phyloP scores from a whole-genome alignment of 2,329 filamentous ascomycete genomes.

The Chrysoporthe puriensis region DNA sequence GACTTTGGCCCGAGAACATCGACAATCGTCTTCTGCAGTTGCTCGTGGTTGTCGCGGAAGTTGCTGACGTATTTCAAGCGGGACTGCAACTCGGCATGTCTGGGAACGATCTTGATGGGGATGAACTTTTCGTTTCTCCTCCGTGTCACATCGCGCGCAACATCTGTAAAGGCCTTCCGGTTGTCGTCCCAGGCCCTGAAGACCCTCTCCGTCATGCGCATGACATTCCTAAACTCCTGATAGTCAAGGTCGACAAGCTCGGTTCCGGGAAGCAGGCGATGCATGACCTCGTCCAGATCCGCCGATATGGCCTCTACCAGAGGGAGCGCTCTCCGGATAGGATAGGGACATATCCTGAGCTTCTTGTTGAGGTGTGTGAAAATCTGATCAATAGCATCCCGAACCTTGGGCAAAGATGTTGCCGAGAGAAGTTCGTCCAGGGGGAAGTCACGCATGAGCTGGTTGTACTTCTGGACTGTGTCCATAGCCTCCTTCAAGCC shows the following conservation, averaged over 20 bases:
- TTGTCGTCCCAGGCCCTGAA: conserved; percentile 95
- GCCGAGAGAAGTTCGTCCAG: conserved; percentile 93
- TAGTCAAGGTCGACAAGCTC: conserved; percentile 92
- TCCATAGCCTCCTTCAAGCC: conserved; percentile 95
- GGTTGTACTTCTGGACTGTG: conserved; percentile 97
- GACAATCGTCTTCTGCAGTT: conserved; percentile 92
- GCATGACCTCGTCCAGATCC: conserved; percentile 85
- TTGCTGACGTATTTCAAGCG: conserved; percentile 91
- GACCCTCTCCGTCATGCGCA: conserved; percentile 81
- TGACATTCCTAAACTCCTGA: conserved; percentile 82
- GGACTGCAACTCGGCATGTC: conserved; percentile 86
- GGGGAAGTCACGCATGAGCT: conserved; percentile 97
- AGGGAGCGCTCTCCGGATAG: conserved; percentile 85
- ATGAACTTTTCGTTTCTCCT: conserved; percentile 98
- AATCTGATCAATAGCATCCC: conserved; percentile 86
- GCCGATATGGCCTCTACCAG: conserved; percentile 97
- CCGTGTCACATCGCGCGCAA: conserved; percentile 91
- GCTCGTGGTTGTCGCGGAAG: conserved; percentile 96
- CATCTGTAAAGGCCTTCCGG: conserved; percentile 96
- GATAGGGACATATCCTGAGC: conserved; percentile 93
- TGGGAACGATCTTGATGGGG: conserved; percentile 90
- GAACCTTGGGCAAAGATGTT: conserved; percentile 83
- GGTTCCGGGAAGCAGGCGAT: conserved; percentile 81
- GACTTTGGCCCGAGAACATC: conserved; percentile 87
- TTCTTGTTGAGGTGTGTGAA: conserved; percentile 98